Base-by-base conservation (phyloP, 768 basidiomycete species). In the Agaricus subrufescens region DNA sequence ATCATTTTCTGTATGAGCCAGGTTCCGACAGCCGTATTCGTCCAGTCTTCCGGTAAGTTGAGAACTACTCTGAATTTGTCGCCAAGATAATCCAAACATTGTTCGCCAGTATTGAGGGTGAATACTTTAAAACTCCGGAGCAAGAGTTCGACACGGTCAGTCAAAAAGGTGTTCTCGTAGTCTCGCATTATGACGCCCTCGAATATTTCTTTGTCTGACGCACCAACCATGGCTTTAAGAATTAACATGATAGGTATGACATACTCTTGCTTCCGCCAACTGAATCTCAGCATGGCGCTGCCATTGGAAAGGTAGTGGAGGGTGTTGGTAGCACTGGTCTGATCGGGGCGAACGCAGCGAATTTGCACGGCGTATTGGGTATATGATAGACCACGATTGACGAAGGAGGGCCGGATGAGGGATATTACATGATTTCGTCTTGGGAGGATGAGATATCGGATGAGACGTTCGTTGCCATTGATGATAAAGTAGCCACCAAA, bases 401-500 rank as follows among this genome's bases (percentile, higher is more conserved):
- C 70, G 69, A 98, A 99, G 10, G 93, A 88, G 23, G 93, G 89
- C 48, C 97, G 92, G 63, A 89, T 76, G 63, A 99, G 85, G 48
- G 94, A 87, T 61, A 95, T 91, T 65, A 92, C 94, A 74, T 98
- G 94, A 67, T 98, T 94, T 52, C 97, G 83, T 27, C 97, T 88
- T 11, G 95, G 96, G 39, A 99, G 81, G 65, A 98, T 94, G 67
- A 98, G 86, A 73, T 94, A 98, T 60, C 97, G 93, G 62, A 99
- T 95, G 60, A 99, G 84, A 73, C 94, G 93, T 73, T 99, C 97
- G 72, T 98, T 98, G 59, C 97, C 97, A 69, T 99, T 99, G 71
- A 99, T 86, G 67, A 99, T 83, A 67, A 99, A 99, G 73, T 99
- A 98, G 29, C 96, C 97, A 51, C 97, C 97, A 66, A 98, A 98